These are phyloP conservation scores for Pseudomicrostroma phylloplanum DNA, from an alignment of 1,284 basidiomycete species.

Conservation along the genomic window DNA sequence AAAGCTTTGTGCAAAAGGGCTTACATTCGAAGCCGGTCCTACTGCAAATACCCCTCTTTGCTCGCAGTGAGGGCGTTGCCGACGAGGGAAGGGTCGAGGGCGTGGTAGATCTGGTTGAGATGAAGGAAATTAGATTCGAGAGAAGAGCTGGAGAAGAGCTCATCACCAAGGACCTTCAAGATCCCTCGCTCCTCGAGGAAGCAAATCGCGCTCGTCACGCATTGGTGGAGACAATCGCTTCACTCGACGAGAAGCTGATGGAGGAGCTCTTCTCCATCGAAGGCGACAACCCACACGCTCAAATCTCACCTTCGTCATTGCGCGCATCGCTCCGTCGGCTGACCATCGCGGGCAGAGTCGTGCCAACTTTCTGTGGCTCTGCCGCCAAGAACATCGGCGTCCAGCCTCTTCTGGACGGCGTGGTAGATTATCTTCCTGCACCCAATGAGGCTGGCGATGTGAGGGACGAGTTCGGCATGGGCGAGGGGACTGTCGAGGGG, in stretches of 20 bases:
- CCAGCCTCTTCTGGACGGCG: conserved; percentile 71
- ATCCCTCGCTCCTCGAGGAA: background rate
- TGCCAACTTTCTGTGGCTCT: conserved; percentile 77
- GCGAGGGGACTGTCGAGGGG: background rate
- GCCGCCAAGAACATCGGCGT: conserved; percentile 76
- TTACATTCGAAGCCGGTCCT: conserved; percentile 69
- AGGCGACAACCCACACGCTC: conserved; percentile 57
- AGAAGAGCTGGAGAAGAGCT: conserved; percentile 40
- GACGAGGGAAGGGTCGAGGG: conserved; percentile 65
- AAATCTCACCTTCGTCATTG: conserved; percentile 26
- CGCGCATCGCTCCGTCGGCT: conserved; percentile 62
- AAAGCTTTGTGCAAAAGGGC: conserved; percentile 62
- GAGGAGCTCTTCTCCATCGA: conserved; percentile 58
- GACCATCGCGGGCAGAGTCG: conserved; percentile 62
- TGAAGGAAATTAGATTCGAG: conserved; percentile 27
- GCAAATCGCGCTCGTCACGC: conserved; percentile 41
- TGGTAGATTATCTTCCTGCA: conserved; percentile 71
- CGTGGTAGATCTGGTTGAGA: conserved; percentile 36
- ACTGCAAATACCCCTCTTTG: conserved; percentile 69
- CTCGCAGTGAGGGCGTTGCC: conserved; percentile 59
- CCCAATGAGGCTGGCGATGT: conserved; percentile 54
- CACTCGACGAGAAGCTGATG: conserved; percentile 72
- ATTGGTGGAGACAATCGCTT: conserved; percentile 69
- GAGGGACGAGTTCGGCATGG: conserved; percentile 5
- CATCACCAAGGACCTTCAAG: background rate